Conservation (phyloP, 345 rosid genomes). For the Populus simonii region DNA sequence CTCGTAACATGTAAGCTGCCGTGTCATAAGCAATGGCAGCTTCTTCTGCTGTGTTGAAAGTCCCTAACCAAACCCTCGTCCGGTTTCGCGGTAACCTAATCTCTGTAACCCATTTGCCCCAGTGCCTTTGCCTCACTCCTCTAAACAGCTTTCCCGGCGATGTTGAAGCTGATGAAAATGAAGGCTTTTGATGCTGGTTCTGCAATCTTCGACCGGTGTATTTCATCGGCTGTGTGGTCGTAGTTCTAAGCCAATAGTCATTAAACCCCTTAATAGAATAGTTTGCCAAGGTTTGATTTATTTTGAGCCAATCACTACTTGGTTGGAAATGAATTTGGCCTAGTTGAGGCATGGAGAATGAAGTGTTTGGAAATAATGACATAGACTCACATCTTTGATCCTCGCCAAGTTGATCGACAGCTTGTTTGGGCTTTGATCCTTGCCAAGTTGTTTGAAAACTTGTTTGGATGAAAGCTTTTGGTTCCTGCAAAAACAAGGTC, state of each 20-base stretch:
- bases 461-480: constrained; percentile 23
- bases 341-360: constrained; percentile 20
- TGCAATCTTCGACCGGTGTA: constrained; percentile 36
- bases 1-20: constrained; percentile 81
- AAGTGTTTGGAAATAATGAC: constrained; percentile 22
- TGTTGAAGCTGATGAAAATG: constrained; percentile 17
- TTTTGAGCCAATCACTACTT: constrained; percentile 45
- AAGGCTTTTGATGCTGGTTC: constrained; percentile 32
- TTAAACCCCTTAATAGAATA: constrained; percentile 38
- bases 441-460: constrained; percentile 15
- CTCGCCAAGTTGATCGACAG: constrained; percentile 15
- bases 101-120: constrained; percentile 99
- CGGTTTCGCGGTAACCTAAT: constrained; percentile 88
- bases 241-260: constrained; percentile 56
- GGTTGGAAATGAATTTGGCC: constrained; percentile 23
- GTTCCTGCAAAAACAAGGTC: constrained; percentile 56
- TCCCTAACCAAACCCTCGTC: constrained; percentile 96
- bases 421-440: constrained; percentile 11
- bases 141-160: constrained; percentile 64
- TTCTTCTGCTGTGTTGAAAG: constrained; percentile 88
- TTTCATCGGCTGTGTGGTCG: constrained; percentile 72
- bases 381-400: constrained; percentile 16
- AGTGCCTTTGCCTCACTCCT: constrained; percentile 94
- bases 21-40: constrained; percentile 94
- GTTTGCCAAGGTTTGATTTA: constrained; percentile 31